A percentile compares a stretch with the other conserved stretches of the same genome.
These are phyloP conservation scores for Aegilops sharonensis DNA, from an alignment of 176 grass and related monocot species.

Conservation along the genomic window DNA sequence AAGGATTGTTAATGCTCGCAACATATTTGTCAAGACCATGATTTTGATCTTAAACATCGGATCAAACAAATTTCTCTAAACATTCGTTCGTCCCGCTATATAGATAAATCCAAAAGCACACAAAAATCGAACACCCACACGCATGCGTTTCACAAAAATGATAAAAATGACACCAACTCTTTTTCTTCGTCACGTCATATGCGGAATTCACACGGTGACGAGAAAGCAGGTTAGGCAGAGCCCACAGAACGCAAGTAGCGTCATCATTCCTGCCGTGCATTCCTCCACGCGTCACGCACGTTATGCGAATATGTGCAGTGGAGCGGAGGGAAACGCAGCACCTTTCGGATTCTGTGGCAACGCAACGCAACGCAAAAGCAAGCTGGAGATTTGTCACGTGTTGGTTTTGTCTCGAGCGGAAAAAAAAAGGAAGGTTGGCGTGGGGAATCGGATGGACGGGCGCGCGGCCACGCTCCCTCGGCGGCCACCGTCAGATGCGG, in stretches of 20 bases:
- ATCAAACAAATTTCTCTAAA: too few species aligned
- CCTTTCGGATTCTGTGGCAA: too few species aligned
- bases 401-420: neutral
- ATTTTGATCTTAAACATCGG: neutral
- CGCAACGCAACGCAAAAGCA: too few species aligned
- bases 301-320: neutral
- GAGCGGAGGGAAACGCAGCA: neutral
- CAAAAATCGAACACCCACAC: neutral
- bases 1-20: too few species aligned
- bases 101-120: too few species aligned
- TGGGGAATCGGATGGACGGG: conserved; percentile 32
- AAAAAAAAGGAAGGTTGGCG: neutral
- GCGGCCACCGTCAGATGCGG: neutral
- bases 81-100: too few species aligned
- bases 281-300: neutral
- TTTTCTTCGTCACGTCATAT: neutral
- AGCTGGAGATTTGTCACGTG: neutral
- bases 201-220: neutral
- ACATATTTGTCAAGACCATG: neutral
- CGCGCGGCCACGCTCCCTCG: neutral
- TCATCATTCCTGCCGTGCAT: neutral
- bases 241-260: neutral
- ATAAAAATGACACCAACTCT: neutral
- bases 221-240: neutral
- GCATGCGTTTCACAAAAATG: neutral